These are phyloP conservation scores for Alternaria ethzedia DNA, from an alignment of 2,329 filamentous ascomycete genomes.

Conservation along the genomic window DNA sequence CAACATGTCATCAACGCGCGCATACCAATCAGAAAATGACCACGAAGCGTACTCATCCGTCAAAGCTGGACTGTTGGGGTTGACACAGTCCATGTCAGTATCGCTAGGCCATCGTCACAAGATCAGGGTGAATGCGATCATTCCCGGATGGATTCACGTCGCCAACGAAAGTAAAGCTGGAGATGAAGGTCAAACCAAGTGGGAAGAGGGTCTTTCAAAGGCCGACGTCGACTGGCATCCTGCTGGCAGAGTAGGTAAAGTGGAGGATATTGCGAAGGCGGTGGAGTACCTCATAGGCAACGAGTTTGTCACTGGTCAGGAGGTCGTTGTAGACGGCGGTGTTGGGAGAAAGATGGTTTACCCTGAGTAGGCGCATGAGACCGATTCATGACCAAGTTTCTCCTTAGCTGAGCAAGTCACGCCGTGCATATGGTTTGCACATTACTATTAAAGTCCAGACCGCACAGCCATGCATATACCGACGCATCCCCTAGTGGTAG, in stretches of 20 bases:
- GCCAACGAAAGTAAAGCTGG: constrained; percentile 50
- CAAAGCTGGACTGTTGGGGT: constrained; percentile 59
- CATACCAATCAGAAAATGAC: constrained; percentile 56
- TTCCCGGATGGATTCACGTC: constrained; percentile 62
- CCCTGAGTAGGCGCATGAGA: constrained; percentile 23
- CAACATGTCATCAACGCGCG: constrained; percentile 59
- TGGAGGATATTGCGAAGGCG: constrained; percentile 54
- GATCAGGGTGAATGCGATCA: constrained; percentile 57
- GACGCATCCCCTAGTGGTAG: neutral
- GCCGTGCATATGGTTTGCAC: neutral
- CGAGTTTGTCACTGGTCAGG: constrained; percentile 54
- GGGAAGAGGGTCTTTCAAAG: constrained; percentile 56
- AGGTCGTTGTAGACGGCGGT: constrained; percentile 56
- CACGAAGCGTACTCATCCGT: constrained; percentile 59
- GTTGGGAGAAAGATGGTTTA: constrained; percentile 56
- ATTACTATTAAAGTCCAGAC: neutral
- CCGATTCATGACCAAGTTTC: neutral
- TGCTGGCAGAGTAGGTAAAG: constrained; percentile 58
- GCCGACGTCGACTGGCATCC: constrained; percentile 59
- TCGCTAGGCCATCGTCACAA: constrained; percentile 52
- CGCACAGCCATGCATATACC: no score
- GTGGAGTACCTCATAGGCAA: constrained; percentile 51
- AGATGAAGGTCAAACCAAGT: constrained; percentile 50
- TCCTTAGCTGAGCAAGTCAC: neutral
- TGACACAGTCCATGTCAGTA: constrained; percentile 58